phyloP scores from a whole-genome alignment of 2,329 filamentous ascomycete species.

The Arthroderma sp. region DNA sequence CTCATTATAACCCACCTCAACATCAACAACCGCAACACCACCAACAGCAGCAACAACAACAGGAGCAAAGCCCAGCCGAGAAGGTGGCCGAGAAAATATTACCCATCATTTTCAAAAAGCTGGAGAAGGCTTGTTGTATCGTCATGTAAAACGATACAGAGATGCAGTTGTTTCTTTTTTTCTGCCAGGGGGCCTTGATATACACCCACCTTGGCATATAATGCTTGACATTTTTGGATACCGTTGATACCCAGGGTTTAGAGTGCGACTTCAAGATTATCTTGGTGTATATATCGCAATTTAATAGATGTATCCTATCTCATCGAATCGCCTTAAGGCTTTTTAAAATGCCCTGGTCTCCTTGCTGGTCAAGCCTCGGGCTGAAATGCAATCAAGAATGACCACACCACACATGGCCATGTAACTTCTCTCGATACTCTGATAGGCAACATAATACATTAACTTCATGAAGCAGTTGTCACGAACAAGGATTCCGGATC shows the following conservation, averaged over 20 bases:
- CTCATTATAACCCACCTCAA: conserved; percentile 19
- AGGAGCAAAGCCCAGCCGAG: not conserved
- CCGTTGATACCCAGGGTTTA: not conserved
- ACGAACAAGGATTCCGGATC: no score
- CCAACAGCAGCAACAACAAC: conserved; percentile 9
- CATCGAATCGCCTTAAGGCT: no score
- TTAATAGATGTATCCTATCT: no score
- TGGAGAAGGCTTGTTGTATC: conserved; percentile 58
- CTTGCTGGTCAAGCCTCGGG: no score
- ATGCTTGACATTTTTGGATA: not conserved
- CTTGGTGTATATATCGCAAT: not conserved
- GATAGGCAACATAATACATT: no score
- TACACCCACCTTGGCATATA: not conserved
- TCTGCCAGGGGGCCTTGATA: no score
- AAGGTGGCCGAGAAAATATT: conserved; percentile 39
- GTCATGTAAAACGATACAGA: conserved; percentile 48
- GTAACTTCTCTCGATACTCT: no score
- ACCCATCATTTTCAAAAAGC: conserved; percentile 47
- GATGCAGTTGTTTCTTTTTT: no score
- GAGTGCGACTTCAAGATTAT: not conserved
- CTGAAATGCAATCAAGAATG: no score
- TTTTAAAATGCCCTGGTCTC: no score
- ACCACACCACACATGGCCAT: no score
- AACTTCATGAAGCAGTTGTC: no score
- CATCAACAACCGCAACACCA: conserved; percentile 21